phyloP scores from a whole-genome alignment of 495 filamentous ascomycete genomes.

The Aspergillus affinis region DNA sequence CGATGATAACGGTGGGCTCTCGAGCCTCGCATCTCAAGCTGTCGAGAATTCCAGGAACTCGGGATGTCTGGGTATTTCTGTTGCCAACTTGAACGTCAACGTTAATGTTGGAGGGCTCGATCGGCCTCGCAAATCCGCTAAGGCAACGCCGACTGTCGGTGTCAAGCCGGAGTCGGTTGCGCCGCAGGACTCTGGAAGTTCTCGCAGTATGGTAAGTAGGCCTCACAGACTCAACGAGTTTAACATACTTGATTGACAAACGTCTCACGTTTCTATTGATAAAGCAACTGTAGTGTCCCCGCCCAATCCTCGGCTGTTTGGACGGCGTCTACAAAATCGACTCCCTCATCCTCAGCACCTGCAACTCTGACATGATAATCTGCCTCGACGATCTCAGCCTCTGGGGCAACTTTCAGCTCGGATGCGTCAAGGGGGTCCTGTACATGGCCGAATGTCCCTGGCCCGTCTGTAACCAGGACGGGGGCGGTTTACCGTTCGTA shows the following conservation, averaged over 20 bases:
- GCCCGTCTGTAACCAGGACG: neutral
- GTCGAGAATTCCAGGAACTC: neutral
- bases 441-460: slow-evolving; percentile 12
- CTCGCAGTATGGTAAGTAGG: too few species aligned
- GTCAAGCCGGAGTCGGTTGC: neutral
- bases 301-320: slow-evolving; percentile 3
- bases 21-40: neutral
- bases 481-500: slow-evolving; percentile 7
- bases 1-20: neutral
- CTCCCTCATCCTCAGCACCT: neutral
- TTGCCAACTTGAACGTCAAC: neutral
- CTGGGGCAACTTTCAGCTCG: slow-evolving; percentile 17
- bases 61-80: neutral
- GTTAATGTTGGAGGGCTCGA: neutral
- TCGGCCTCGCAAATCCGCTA: neutral
- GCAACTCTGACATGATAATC: slow-evolving; percentile 13
- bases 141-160: neutral
- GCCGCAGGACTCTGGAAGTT: neutral
- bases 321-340: slow-evolving; percentile 15
- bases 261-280: neutral
- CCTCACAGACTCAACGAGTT: too few species aligned
- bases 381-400: slow-evolving; percentile 7
- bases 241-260: too few species aligned
- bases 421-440: slow-evolving; percentile 9
- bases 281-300: neutral